A percentile compares a stretch with the other conserved stretches of the same genome.
phyloP scores from a whole-genome alignment of 495 filamentous ascomycete genomes.

The Podospora appendiculata region DNA sequence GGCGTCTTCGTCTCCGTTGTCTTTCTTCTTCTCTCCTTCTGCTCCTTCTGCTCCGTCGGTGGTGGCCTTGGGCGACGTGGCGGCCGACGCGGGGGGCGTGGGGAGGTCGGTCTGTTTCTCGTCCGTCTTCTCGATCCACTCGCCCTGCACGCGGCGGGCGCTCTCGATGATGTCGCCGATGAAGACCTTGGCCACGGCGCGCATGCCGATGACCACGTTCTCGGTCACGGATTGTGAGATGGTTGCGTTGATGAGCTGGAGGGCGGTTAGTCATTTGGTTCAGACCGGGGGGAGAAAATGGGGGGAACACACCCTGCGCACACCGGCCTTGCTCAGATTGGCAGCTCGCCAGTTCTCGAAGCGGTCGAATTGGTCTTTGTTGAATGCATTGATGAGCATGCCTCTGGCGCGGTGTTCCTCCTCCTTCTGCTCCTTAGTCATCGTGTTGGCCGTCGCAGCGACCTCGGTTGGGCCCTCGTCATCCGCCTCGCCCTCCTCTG shows the following conservation, averaged over 20 bases:
- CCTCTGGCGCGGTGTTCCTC: conserved; percentile 55
- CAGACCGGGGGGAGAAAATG: neutral
- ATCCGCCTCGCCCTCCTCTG: conserved; percentile 46
- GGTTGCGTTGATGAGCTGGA: conserved; percentile 73
- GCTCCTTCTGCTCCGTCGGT: neutral
- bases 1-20: conserved; percentile 7
- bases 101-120: conserved; percentile 41
- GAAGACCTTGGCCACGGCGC: conserved; percentile 76
- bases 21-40: conserved; percentile 5
- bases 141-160: conserved; percentile 67
- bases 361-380: conserved; percentile 57
- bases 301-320: conserved; percentile 32
- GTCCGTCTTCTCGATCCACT: conserved; percentile 57
- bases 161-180: conserved; percentile 76
- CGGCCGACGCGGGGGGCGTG: conserved; percentile 18
- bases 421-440: conserved; percentile 58
- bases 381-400: conserved; percentile 63
- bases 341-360: conserved; percentile 67
- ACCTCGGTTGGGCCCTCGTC: conserved; percentile 61
- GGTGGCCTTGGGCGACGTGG: conserved; percentile 1
- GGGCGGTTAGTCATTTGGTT: neutral
- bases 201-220: conserved; percentile 70
- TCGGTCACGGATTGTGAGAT: conserved; percentile 79
- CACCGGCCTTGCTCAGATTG: conserved; percentile 44
- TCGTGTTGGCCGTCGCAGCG: conserved; percentile 54